Conservation (phyloP, 1,139 yeast genomes). For the Protomyces inouyei region DNA sequence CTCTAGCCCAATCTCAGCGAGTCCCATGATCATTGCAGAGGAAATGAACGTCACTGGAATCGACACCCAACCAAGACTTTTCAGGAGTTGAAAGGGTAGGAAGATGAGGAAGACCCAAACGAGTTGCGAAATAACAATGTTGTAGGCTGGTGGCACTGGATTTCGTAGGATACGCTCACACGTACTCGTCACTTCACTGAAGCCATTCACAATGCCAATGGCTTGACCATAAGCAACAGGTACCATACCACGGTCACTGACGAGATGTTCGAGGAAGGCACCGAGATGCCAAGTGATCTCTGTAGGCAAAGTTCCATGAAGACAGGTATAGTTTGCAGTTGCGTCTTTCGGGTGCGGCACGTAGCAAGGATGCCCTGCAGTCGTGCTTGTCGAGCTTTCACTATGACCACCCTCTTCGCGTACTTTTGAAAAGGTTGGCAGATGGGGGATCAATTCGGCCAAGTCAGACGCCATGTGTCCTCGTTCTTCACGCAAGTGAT, state of each 20-base stretch:
- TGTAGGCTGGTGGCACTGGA: constrained; percentile 32
- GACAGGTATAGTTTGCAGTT: background rate
- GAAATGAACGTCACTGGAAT: constrained; percentile 31
- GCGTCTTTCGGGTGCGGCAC: background rate
- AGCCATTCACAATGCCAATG: background rate
- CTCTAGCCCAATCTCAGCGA: constrained; percentile 32
- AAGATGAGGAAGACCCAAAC: constrained; percentile 32
- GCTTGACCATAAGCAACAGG: background rate
- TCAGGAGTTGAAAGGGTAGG: constrained; percentile 31
- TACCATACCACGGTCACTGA: background rate
- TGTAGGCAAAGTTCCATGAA: constrained; percentile 31
- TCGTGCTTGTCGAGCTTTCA: background rate
- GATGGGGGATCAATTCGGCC: constrained; percentile 27
- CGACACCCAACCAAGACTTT: constrained; percentile 30
- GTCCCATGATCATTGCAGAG: constrained; percentile 31
- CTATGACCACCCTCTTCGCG: background rate
- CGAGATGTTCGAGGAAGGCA: background rate
- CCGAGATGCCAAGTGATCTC: constrained; percentile 24
- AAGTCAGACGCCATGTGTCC: constrained; percentile 31
- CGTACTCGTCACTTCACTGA: background rate
- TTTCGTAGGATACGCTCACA: constrained; percentile 31
- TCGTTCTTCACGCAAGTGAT: constrained; percentile 31
- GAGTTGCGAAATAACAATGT: constrained; percentile 31
- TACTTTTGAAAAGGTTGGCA: constrained; percentile 27
- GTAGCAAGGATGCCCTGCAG: background rate